Percentiles rank a stretch among this genome's conserved stretches.
Conservation (phyloP, 768 basidiomycete species). For the Pleurotus pulmonarius region DNA sequence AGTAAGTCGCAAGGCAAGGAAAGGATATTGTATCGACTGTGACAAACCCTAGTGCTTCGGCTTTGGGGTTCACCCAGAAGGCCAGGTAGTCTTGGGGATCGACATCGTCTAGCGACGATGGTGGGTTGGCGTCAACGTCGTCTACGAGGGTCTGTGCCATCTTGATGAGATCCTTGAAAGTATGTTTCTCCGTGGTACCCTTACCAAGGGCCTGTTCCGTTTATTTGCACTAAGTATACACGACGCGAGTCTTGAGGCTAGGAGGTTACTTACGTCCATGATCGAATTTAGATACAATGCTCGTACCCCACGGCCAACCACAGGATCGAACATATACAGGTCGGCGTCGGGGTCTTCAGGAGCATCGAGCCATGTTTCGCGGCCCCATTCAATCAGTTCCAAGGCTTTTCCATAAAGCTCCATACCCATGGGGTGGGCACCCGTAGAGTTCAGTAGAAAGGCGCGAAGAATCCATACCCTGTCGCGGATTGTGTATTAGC, state of each 20-base stretch:
- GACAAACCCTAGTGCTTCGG: slow-evolving; percentile 33
- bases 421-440: slow-evolving; percentile 17
- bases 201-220: slow-evolving; percentile 8
- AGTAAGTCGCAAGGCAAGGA: not conserved
- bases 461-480: slow-evolving; percentile 39
- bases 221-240: too few species aligned
- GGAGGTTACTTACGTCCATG: slow-evolving; percentile 25
- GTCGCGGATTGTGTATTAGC: not conserved
- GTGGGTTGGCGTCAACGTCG: slow-evolving; percentile 26
- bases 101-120: slow-evolving; percentile 1
- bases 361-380: slow-evolving; percentile 32
- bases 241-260: not conserved
- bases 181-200: slow-evolving; percentile 12
- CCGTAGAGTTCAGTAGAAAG: slow-evolving; percentile 20
- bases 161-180: slow-evolving; percentile 25
- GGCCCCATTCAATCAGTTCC: slow-evolving; percentile 44
- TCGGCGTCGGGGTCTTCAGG: slow-evolving; percentile 22
- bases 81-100: slow-evolving; percentile 28
- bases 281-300: slow-evolving; percentile 28
- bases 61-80: slow-evolving; percentile 34
- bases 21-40: not conserved
- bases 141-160: slow-evolving; percentile 27
- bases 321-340: slow-evolving; percentile 37
- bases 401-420: slow-evolving; percentile 31
- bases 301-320: slow-evolving; percentile 38